These are phyloP conservation scores for Alternaria consortialis DNA, from an alignment of 2,329 filamentous ascomycete species.

Conservation along the genomic window DNA sequence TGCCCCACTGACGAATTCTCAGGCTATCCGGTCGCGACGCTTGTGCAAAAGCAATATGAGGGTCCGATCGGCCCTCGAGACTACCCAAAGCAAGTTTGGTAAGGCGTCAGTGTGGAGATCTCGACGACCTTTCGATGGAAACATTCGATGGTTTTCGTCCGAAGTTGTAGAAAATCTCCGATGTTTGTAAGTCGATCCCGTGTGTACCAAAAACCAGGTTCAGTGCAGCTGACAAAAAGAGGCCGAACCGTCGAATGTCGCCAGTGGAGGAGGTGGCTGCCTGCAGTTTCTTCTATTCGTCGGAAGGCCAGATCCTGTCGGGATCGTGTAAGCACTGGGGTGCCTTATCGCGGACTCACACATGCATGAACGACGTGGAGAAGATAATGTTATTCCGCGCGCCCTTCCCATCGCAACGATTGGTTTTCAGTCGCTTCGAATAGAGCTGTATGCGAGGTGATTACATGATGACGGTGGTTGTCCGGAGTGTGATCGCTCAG, in stretches of 20 bases:
- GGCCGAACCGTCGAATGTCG: background rate
- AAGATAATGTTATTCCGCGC: background rate
- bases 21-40: background rate
- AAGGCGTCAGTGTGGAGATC: background rate
- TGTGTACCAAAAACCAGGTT: background rate
- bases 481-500: background rate
- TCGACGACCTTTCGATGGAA: background rate
- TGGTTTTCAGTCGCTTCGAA: background rate
- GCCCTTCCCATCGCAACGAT: background rate
- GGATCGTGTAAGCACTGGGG: background rate
- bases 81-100: background rate
- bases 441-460: background rate
- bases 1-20: background rate
- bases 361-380: background rate
- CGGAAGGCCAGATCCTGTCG: background rate
- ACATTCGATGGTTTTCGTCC: background rate
- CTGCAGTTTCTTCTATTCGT: slow-evolving; percentile 1
- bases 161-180: background rate
- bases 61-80: background rate
- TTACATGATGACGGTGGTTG: background rate
- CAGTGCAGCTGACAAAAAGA: background rate
- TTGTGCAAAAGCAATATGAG: background rate
- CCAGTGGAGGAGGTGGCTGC: background rate
- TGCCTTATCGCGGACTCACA: background rate
- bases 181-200: background rate